Conservation (phyloP, 2,329 filamentous ascomycete genomes). For the Rasamsonia emersonii region DNA sequence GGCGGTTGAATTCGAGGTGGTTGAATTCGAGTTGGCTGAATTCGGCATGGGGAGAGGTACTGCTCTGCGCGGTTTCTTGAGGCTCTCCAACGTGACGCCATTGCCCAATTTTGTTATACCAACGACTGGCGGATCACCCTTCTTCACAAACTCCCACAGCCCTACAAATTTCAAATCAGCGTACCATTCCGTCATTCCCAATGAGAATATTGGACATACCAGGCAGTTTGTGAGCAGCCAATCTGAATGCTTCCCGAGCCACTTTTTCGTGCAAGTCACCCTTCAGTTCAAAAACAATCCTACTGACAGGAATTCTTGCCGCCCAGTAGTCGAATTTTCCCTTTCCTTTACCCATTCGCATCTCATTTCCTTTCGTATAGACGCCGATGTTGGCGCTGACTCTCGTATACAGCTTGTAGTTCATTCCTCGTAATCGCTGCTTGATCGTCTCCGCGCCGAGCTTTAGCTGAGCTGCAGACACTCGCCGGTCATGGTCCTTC, state of each 20-base stretch:
- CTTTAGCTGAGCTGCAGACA: conserved; percentile 78
- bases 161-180: conserved; percentile 19
- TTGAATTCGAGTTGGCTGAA: conserved; percentile 18
- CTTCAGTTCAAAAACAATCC: conserved; percentile 86
- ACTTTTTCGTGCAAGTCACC: conserved; percentile 92
- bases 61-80: conserved; percentile 70
- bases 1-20: too few relatives aligned
- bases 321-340: conserved; percentile 97
- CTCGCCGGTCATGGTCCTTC: conserved; percentile 83
- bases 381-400: conserved; percentile 91
- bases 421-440: conserved; percentile 75
- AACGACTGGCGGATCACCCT: conserved; percentile 80
- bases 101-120: conserved; percentile 81
- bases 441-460: conserved; percentile 92
- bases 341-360: conserved; percentile 99
- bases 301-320: conserved; percentile 77
- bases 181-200: not conserved
- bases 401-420: conserved; percentile 85
- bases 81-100: conserved; percentile 70
- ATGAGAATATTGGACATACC: conserved; percentile 47
- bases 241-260: conserved; percentile 81
- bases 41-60: conserved; percentile 39
- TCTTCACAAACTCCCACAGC: conserved; percentile 84
- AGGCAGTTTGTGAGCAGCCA: conserved; percentile 91
- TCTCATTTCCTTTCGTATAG: conserved; percentile 90